Evolutionary conservation across 257 asterid genomes (phyloP), one percentile per base, ranked within the genome.

Genomic region (Fraxinus pennsylvanica): DNA sequence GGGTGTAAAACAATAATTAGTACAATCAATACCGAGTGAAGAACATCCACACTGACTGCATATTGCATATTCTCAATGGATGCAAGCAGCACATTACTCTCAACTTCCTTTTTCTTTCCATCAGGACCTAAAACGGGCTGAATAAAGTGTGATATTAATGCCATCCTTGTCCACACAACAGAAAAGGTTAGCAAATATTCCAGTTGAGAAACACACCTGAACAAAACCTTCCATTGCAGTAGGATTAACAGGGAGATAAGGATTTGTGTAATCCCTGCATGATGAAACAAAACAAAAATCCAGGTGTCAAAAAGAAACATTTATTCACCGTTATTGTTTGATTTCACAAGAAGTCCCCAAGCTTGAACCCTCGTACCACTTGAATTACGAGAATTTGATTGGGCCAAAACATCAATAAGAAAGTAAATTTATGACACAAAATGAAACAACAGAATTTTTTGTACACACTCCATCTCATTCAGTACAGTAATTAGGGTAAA

Each of bases 91-190:
- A 93, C 96, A 47, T 90, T 93, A 80, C 96, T 91, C 89, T 88
- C 92, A 9, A 88, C 80, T 82, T 90, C 97, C 68, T 71, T 87
- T 82, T 79, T 89, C 92, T 85, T 86, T 77, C 96, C 97, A 88
- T 93, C 96, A 52, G 91, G 91, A 79, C 97, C 97, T 77, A 93
- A 89, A 87, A 83, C 88, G 84, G 97, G 88, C 97, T 93, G 94
- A 59, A 84, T 47, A 74, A 78, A 76, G 45, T 66, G 82, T 32
- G 66, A 25, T 65, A 54, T 87, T 71, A 85, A 71, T 76, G 72
- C 45, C 39, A 71, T 61, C 68, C 68, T n/a, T 45, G 13, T 68
- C 66, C 52, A 76, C 36, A 50, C 22, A 29, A 30, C 9, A 25
- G 38, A 35, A 13, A 0, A 38, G 25, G 10, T 66, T 14, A 41